phyloP scores from a whole-genome alignment of 78 protist genomes.

The Planoprotostelium fungivorum region DNA sequence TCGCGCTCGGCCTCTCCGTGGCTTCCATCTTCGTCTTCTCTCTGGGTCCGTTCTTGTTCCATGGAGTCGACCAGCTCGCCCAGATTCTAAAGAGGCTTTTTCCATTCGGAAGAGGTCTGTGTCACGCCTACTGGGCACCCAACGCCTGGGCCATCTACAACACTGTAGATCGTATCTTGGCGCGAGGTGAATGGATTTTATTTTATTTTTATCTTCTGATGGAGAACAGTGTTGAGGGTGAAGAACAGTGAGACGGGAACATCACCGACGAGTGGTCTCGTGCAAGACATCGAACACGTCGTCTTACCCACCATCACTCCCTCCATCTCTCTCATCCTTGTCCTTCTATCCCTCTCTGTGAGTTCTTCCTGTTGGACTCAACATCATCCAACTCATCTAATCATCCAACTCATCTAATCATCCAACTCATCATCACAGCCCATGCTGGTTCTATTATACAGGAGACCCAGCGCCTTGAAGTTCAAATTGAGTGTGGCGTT shows the following conservation, averaged over 20 bases:
- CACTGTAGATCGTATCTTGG: slow-evolving; percentile 54
- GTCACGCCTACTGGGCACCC: slow-evolving; percentile 97
- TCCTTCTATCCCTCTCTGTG: slow-evolving; percentile 35
- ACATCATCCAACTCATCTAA: neutral
- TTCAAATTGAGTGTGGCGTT: slow-evolving; percentile 29
- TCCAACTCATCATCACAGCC: slow-evolving; percentile 9
- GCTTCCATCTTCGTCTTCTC: slow-evolving; percentile 31
- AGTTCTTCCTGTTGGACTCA: neutral
- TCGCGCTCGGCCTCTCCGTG: slow-evolving; percentile 50
- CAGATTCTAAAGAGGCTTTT: slow-evolving; percentile 82
- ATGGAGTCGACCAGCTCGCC: slow-evolving; percentile 22
- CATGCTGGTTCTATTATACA: slow-evolving; percentile 15
- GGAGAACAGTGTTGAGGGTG: neutral
- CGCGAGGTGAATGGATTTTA: neutral
- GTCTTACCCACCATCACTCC: slow-evolving; percentile 68
- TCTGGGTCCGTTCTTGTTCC: slow-evolving; percentile 50
- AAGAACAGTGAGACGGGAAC: neutral
- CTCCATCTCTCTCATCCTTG: slow-evolving; percentile 16
- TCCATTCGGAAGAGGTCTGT: slow-evolving; percentile 93
- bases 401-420: neutral
- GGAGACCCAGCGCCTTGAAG: slow-evolving; percentile 1
- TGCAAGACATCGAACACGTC: slow-evolving; percentile 5
- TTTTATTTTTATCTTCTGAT: slow-evolving; percentile 2
- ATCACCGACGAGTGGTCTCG: neutral
- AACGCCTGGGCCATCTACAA: slow-evolving; percentile 89